phyloP scores from a whole-genome alignment of 78 protist species.

The Dictyostelium capitatum region DNA sequence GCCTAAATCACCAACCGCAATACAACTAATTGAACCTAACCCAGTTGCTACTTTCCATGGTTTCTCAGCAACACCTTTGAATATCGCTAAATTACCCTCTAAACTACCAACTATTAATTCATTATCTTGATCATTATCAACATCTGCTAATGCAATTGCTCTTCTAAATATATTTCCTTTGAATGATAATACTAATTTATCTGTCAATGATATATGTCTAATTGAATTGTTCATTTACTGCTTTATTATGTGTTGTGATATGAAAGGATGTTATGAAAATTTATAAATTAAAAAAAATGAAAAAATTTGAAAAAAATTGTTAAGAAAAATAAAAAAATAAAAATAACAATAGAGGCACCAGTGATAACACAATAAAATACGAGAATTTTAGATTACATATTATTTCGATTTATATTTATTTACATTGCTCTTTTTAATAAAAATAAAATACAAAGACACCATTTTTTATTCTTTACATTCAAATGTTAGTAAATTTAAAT shows the following conservation, averaged over 20 bases:
- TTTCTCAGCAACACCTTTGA: slow-evolving; percentile 32
- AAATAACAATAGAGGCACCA: no score
- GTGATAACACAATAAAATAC: no score
- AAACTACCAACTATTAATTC: slow-evolving; percentile 66
- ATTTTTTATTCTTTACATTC: no score
- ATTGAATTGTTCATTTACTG: not conserved
- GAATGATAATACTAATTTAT: slow-evolving; percentile 45
- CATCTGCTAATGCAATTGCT: slow-evolving; percentile 66
- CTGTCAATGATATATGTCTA: slow-evolving; percentile 73
- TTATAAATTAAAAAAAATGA: not conserved
- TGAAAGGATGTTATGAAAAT: not conserved
- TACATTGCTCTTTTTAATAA: no score
- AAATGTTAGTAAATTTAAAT: no score
- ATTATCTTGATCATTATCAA: slow-evolving; percentile 61
- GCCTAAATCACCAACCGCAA: slow-evolving; percentile 36
- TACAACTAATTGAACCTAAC: slow-evolving; percentile 57
- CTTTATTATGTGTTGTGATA: not conserved
- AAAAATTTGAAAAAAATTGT: not conserved
- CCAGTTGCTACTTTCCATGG: slow-evolving; percentile 61
- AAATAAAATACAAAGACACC: no score
- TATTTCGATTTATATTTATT: no score
- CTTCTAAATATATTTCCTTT: slow-evolving; percentile 77
- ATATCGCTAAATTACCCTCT: slow-evolving; percentile 68
- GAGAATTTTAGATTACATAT: no score
- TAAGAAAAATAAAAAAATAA: not conserved